Conservation (phyloP, 192 early-diverging fungal genomes). For the Chytriomyces sp. region DNA sequence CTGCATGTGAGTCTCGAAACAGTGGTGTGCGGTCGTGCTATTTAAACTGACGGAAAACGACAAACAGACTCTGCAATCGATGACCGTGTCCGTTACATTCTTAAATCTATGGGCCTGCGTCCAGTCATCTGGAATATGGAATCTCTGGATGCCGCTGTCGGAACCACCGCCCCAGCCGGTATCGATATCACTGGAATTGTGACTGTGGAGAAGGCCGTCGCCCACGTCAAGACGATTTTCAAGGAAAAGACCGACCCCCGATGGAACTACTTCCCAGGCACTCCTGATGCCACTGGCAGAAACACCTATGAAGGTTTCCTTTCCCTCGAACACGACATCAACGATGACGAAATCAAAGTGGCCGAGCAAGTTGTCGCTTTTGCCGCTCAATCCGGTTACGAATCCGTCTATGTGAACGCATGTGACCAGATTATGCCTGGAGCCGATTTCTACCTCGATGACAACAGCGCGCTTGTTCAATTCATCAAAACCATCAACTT, state of each 20-base stretch:
- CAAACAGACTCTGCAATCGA: slow-evolving; percentile 66
- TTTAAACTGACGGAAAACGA: neutral
- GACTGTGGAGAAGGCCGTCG: slow-evolving; percentile 17
- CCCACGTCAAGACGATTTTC: slow-evolving; percentile 17
- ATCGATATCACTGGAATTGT: slow-evolving; percentile 26
- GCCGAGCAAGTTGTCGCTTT: slow-evolving; percentile 15
- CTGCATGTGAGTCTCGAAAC: slow-evolving; percentile 50
- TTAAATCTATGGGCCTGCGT: slow-evolving; percentile 58
- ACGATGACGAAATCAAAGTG: slow-evolving; percentile 12
- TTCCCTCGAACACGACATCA: slow-evolving; percentile 51
- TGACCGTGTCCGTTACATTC: slow-evolving; percentile 71
- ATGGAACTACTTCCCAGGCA: slow-evolving; percentile 30
- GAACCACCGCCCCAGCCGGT: neutral
- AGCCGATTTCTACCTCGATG: slow-evolving; percentile 32
- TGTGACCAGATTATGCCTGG: slow-evolving; percentile 36
- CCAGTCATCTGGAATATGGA: slow-evolving; percentile 49
- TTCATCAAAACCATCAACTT: slow-evolving; percentile 36
- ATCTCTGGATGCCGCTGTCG: slow-evolving; percentile 36
- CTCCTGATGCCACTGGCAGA: neutral
- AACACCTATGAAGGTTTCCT: slow-evolving; percentile 42
- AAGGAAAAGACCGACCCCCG: slow-evolving; percentile 24
- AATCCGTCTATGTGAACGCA: slow-evolving; percentile 27
- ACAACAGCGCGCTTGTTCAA: slow-evolving; percentile 20
- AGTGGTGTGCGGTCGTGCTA: neutral
- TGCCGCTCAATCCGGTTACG: slow-evolving; percentile 6